phyloP scores from a whole-genome alignment of 495 filamentous ascomycete genomes.

The Achaetomiella virescens region DNA sequence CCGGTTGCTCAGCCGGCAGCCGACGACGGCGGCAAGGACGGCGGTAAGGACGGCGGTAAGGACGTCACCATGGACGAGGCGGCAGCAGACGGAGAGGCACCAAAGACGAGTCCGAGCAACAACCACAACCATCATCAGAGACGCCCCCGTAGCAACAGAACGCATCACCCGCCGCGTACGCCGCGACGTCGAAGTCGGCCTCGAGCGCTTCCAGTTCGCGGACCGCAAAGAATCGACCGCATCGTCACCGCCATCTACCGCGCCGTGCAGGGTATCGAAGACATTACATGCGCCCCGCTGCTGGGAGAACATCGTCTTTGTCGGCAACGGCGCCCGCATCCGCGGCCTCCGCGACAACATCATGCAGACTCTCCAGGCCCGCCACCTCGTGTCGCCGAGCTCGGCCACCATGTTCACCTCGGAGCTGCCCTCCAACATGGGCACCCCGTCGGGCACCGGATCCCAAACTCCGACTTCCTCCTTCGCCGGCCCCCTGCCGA shows the following conservation, averaged over 20 bases:
- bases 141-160: constrained; percentile 20
- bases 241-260: constrained; percentile 79
- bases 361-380: constrained; percentile 65
- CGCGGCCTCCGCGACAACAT: constrained; percentile 85
- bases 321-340: constrained; percentile 81
- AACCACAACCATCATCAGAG: not conserved
- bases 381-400: constrained; percentile 84
- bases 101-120: constrained; percentile 9
- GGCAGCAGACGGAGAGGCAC: constrained; percentile 5
- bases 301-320: constrained; percentile 84
- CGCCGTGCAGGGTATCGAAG: constrained; percentile 69
- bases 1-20: constrained; percentile 28
- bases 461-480: constrained; percentile 76
- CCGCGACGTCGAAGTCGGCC: constrained; percentile 76
- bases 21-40: constrained; percentile 13
- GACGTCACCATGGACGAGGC: constrained; percentile 21
- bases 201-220: constrained; percentile 80
- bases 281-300: constrained; percentile 74
- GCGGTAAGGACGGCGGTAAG: constrained; percentile 17
- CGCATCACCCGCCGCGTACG: constrained; percentile 44
- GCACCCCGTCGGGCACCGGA: constrained; percentile 83
- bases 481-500: constrained; percentile 52
- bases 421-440: constrained; percentile 85
- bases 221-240: constrained; percentile 66
- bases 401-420: constrained; percentile 93